Percentiles rank a stretch among this genome's conserved stretches.
Conservation (phyloP, 345 rosid species). For the Eucalyptus cladocalyx region DNA sequence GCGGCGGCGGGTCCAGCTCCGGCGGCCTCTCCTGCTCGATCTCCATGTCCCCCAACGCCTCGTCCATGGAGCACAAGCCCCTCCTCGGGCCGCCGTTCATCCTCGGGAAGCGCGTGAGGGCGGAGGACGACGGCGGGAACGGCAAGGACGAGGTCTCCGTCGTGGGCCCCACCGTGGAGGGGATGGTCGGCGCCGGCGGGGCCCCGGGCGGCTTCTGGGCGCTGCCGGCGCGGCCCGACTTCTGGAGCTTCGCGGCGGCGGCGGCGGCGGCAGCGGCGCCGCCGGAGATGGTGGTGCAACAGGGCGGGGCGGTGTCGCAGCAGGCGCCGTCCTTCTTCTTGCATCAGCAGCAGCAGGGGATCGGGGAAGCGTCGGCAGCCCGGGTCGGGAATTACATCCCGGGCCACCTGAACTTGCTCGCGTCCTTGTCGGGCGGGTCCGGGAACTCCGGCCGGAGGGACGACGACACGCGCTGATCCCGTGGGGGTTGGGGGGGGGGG, state of each 20-base stretch:
- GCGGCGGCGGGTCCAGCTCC: constrained; percentile 30
- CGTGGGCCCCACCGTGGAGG: constrained; percentile 1
- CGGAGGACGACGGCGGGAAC: constrained; percentile 35
- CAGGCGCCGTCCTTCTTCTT: constrained; percentile 38
- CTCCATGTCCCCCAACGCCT: constrained; percentile 4
- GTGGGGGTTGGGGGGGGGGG: neutral
- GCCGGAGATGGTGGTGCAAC: constrained; percentile 54
- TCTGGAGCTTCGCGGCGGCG: constrained; percentile 70
- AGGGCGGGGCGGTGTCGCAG: constrained; percentile 28
- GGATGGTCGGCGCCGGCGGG: constrained; percentile 11
- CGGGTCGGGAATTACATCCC: constrained; percentile 76
- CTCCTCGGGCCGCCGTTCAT: constrained; percentile 65
- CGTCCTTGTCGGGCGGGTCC: constrained; percentile 73
- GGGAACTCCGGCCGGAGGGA: constrained; percentile 58
- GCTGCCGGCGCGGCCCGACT: constrained; percentile 63
- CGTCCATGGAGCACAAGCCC: constrained; percentile 61
- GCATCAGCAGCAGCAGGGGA: constrained; percentile 78
- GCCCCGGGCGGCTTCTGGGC: constrained; percentile 86
- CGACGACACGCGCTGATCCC: constrained; percentile 38
- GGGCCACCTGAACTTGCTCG: constrained; percentile 76
- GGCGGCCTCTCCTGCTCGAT: constrained; percentile 11
- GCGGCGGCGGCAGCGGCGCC: constrained; percentile 36
- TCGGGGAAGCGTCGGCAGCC: constrained; percentile 96
- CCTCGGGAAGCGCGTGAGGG: constrained; percentile 74
- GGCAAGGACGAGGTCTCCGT: constrained; percentile 4